Evolutionary conservation across 768 basidiomycete genomes (phyloP), one percentile per base, ranked within the genome.

Genomic region (Mycena epipterygia): DNA sequence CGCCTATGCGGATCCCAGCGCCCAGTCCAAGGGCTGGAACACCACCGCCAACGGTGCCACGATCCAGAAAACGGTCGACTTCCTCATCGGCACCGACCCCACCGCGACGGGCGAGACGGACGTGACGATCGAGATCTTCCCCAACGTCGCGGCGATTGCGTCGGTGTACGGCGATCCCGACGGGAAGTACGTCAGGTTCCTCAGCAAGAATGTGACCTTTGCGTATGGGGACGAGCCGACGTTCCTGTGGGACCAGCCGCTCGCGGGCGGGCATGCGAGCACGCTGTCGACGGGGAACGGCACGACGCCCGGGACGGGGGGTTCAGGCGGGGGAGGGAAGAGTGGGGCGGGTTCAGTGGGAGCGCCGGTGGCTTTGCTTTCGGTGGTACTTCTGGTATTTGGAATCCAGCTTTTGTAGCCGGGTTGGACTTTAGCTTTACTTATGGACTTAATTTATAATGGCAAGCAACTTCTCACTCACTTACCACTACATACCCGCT

Each of bases 61-160:
- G n/a, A 91, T 92, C 78, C 82, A 90, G 74, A 83, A 79, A 19
- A 90, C 90, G 19, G 79, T 89, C 61, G 87, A 92, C 78, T 90
- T 83, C 72, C 85, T 89, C 19, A 89, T 91, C 83, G 82, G 81
- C 7, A 76, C 85, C 64, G 74, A 84, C 42, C 81, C 85, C 1
- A 64, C 79, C 11, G 70, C 61, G 30, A 78, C 73, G 8, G 72
- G 75, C 1, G 85, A 86, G 64, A 76, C 78, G 5, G 65, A 74
- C 12, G 82, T 86, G 60, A 80, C 79, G 30, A 76, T 78, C 0
- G 89, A 91, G 74, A 82, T 92, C 7, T 86, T 86, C 71, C 90
- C 89, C 14, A 82, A 84, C 72, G 76, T 92, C 66, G 91, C 89
- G 2, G 87, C 88, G 29, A 85, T 90, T 11, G 89, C 84, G 14